A percentile compares a stretch with the other conserved stretches of the same genome.
These are phyloP conservation scores for Penicillium sp. DNA, from an alignment of 2,329 filamentous ascomycete species.

Conservation along the genomic window DNA sequence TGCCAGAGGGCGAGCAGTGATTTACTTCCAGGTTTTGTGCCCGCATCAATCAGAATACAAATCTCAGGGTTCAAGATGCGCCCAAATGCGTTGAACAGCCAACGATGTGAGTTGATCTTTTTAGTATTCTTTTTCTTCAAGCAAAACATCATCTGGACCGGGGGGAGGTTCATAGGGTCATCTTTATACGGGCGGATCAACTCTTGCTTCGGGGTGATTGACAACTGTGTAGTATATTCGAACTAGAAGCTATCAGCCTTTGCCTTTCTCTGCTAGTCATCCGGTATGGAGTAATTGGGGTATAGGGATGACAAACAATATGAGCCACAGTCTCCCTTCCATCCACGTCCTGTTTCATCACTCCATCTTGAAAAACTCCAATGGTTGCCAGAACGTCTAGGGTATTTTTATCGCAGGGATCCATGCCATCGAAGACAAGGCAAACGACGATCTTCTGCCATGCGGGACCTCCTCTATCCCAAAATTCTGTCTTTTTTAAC, in stretches of 20 bases:
- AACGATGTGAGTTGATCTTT: slow-evolving; percentile 98
- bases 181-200: slow-evolving; percentile 85
- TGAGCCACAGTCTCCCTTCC: slow-evolving; percentile 92
- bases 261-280: background rate
- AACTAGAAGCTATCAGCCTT: slow-evolving; percentile 52
- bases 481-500: slow-evolving; percentile 95
- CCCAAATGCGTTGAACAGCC: slow-evolving; percentile 95
- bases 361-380: slow-evolving; percentile 91
- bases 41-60: slow-evolving; percentile 88
- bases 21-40: slow-evolving; percentile 88
- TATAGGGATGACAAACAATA: slow-evolving; percentile 52
- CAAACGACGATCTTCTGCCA: slow-evolving; percentile 99
- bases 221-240: slow-evolving; percentile 96
- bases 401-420: slow-evolving; percentile 90
- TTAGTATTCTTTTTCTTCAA: slow-evolving; percentile 97
- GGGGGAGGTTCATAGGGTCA: slow-evolving; percentile 75
- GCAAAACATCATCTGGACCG: slow-evolving; percentile 98
- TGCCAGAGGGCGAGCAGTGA: slow-evolving; percentile 90
- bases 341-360: slow-evolving; percentile 95
- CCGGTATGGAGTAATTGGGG: background rate
- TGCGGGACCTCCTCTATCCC: slow-evolving; percentile 94
- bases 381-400: slow-evolving; percentile 87
- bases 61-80: slow-evolving; percentile 93
- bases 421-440: slow-evolving; percentile 92
- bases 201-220: slow-evolving; percentile 89